Evolutionary conservation across 2,329 filamentous ascomycete genomes (phyloP), one percentile per base, ranked within the genome.

Genomic region (Boeremia exigua): DNA sequence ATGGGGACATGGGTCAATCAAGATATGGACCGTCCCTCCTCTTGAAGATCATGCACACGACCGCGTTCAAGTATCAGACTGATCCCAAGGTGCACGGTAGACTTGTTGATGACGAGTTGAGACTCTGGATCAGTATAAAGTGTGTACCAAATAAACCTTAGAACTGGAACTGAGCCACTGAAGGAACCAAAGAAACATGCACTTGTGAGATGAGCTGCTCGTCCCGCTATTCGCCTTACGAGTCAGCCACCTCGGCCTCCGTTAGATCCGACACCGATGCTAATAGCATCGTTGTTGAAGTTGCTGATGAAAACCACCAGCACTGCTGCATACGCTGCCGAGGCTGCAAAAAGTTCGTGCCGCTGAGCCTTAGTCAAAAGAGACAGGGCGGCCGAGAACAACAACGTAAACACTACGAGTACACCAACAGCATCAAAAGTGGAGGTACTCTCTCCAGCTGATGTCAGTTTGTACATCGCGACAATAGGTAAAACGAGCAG

Each of bases 401-500:
- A 51, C 15, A 74, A 54, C 0, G 76, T 78, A 56, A 79, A 79
- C 0, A 78, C 74, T 2, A 78, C 72, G 10, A 79, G 46, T 0
- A 79, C 63, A 2, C 72, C 75, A 4, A 78, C 73, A 0, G 76
- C 74, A 38, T 73, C 68, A 25, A 78, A 64, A 0, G 75, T 75
- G 0, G 67, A 66, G n/a, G 65, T 64, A 4, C 61, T 58, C 7
- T 66, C 39, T 0, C 66, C 67, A 0, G 69, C 36, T 6, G 64
- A 62, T 0, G 73, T 73, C 3, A 77, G 37, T 42, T 69, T 51
- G 52, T 77, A 78, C 71, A 78, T 69, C 0, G 62, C 61, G 0
- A 77, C 65, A 0, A 78, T 75, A 0, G 76, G 76, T 0, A 74
- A 42, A 0, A 77, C 63, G 0, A 78, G 66, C 6, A 78, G 60